Evolutionary conservation across 139 green algal species (phyloP).

Genomic region (Chlorella sp.): DNA sequence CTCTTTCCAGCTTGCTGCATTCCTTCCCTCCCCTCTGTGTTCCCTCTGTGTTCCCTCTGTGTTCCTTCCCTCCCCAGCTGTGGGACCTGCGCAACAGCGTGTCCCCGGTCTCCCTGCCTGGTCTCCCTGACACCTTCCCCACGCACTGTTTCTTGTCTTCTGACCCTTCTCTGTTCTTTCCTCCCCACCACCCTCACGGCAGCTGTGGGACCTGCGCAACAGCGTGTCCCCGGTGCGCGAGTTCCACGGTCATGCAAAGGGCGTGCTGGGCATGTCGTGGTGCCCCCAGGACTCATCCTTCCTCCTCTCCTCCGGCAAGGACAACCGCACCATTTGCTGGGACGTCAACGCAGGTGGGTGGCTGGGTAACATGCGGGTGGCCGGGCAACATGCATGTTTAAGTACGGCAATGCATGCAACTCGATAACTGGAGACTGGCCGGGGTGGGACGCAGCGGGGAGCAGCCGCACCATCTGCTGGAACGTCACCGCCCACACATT

Average conservation of each 20-base stretch:
- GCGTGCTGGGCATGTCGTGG: slow-evolving; percentile 94
- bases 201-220: slow-evolving; percentile 98
- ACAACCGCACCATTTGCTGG: slow-evolving; percentile 96
- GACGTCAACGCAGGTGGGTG: slow-evolving; percentile 66
- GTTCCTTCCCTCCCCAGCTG: slow-evolving; percentile 65
- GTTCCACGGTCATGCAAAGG: slow-evolving; percentile 86
- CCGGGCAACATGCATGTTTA: too few relatives aligned
- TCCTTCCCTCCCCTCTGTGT: too few relatives aligned
- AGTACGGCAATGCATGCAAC: too few relatives aligned
- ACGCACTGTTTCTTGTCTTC: neutral
- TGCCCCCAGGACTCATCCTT: slow-evolving; percentile 86
- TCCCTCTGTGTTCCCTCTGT: neutral
- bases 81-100: slow-evolving; percentile 96
- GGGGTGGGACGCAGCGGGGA: too few relatives aligned
- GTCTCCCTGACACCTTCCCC: too few relatives aligned
- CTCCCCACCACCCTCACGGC: slow-evolving; percentile 60
- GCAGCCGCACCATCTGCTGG: too few relatives aligned
- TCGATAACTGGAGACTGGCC: too few relatives aligned
- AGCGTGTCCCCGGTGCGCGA: slow-evolving; percentile 87
- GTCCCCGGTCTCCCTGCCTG: too few relatives aligned
- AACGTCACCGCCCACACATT: too few relatives aligned
- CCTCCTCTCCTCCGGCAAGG: slow-evolving; percentile 91
- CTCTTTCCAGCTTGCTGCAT: too few relatives aligned
- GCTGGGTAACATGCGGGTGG: too few relatives aligned
- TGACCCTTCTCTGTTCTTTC: neutral